Evolutionary conservation across 108 stramenopile species (phyloP), one percentile per base, ranked within the genome.

Genomic region (Seminavis robusta): DNA sequence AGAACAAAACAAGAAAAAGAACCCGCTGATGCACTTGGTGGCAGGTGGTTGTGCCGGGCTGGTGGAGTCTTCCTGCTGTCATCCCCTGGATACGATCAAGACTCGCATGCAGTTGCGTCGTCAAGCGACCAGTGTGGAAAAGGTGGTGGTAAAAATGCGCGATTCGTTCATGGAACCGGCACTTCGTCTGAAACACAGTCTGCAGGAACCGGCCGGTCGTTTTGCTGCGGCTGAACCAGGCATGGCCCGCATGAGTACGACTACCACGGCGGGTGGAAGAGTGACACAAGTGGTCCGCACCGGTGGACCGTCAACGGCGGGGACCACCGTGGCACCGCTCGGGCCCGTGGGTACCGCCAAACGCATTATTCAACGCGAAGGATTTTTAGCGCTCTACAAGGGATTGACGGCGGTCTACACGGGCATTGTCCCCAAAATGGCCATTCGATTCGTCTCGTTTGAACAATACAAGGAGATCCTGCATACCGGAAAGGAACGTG

Each of bases 391-490:
- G n/a, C 74, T 98, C 43, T 98, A 98, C 93, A 98, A 97, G 71
- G 98, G 98, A 21, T 69, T 98, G 33, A 92, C 90, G 9, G 95
- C 98, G 2, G 96, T 98, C 26, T 94, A 87, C 53, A 87, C 80
- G 1, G 96, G 96, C 43, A 95, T 97, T 43, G 66, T 96, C n/a
- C 94, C 94, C 42, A 98, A 98, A 72, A 97, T 97, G 95, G 94
- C 96, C 44, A 90, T 97, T 54, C 94, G 98, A 33, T 98, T 98
- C 69, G 70, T 94, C n/a, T 76, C 83, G 33, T 98, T 97, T 61
- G 96, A 97, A 56, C 71, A 85, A 34, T 96, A 88, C 76, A 80
- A 81, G 59, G 76, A 77, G 17, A n/a, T 37, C 30, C 31, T 65
- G 16, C 24, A 41, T 0, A 33, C 7, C 24, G 5, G 10, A 3